These are phyloP conservation scores for Aspergillus sp. DNA, from an alignment of 2,329 filamentous ascomycete species.

Conservation along the genomic window DNA sequence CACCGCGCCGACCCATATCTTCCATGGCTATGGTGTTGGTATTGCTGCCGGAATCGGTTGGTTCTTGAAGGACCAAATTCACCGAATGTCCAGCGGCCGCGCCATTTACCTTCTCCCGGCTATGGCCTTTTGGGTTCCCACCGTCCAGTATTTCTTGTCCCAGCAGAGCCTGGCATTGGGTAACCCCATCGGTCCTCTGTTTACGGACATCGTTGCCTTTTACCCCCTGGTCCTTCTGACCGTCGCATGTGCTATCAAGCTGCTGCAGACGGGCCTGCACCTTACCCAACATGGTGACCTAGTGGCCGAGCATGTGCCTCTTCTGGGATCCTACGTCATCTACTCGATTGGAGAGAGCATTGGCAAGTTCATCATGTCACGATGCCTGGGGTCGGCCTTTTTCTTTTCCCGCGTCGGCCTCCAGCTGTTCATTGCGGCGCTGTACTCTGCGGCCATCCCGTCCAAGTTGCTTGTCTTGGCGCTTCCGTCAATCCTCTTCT, in stretches of 20 bases:
- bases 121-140: constrained; percentile 72
- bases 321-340: constrained; percentile 64
- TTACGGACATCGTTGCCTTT: constrained; percentile 72
- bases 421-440: constrained; percentile 64
- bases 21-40: constrained; percentile 67
- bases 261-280: constrained; percentile 60
- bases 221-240: constrained; percentile 67
- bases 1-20: constrained; percentile 70
- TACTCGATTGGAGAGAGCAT: constrained; percentile 54
- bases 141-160: constrained; percentile 70
- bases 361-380: constrained; percentile 41
- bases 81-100: constrained; percentile 50
- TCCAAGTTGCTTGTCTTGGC: constrained; percentile 67
- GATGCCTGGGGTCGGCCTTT: constrained; percentile 60
- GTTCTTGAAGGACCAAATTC: constrained; percentile 60
- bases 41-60: constrained; percentile 69
- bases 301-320: constrained; percentile 63
- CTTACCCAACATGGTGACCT: constrained; percentile 56
- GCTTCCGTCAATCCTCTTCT: constrained; percentile 65
- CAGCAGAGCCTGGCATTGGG: constrained; percentile 65
- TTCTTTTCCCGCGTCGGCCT: constrained; percentile 70
- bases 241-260: constrained; percentile 61
- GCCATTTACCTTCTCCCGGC: constrained; percentile 62
- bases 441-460: constrained; percentile 66
- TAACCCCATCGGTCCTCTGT: constrained; percentile 68